A percentile compares a stretch with the other conserved stretches of the same genome.
These are phyloP conservation scores for Limonium bicolor DNA, from an alignment of 148 eudicot genomes.

Conservation along the genomic window DNA sequence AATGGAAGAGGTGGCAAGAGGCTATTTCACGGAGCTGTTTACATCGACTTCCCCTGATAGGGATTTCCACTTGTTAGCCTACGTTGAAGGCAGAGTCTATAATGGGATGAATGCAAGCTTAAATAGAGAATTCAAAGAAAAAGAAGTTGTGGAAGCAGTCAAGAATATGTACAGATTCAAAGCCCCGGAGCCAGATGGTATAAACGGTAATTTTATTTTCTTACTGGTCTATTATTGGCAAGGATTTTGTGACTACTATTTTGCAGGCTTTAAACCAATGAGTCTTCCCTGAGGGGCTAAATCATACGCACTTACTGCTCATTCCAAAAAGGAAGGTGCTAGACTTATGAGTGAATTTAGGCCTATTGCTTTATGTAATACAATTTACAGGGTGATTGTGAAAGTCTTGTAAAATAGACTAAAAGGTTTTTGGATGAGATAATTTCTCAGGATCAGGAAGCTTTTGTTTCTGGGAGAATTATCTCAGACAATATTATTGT, in stretches of 20 bases:
- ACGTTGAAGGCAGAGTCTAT: not conserved
- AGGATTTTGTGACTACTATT: not conserved
- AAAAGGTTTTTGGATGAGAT: not conserved
- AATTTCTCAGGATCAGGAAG: not conserved
- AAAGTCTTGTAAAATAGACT: not conserved
- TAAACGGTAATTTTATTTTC: not conserved
- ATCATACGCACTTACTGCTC: not conserved
- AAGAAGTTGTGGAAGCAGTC: not conserved
- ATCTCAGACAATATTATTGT: constrained; percentile 2
- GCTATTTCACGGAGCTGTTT: not conserved
- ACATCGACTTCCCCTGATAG: not conserved
- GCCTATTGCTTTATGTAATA: constrained; percentile 1
- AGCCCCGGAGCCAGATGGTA: not conserved
- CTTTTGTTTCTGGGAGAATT: not conserved
- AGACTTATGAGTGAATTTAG: not conserved
- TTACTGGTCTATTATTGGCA: not conserved
- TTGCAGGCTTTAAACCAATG: not conserved
- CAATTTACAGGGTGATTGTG: not conserved
- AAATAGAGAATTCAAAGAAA: not conserved
- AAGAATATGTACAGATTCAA: not conserved
- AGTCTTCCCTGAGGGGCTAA: not conserved
- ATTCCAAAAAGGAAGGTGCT: not conserved
- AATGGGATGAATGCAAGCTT: not conserved
- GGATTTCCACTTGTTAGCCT: not conserved
- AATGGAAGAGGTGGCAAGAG: not conserved